Evolutionary conservation across 345 rosid genomes (phyloP).

Genomic region (Conringia planisiliqua): DNA sequence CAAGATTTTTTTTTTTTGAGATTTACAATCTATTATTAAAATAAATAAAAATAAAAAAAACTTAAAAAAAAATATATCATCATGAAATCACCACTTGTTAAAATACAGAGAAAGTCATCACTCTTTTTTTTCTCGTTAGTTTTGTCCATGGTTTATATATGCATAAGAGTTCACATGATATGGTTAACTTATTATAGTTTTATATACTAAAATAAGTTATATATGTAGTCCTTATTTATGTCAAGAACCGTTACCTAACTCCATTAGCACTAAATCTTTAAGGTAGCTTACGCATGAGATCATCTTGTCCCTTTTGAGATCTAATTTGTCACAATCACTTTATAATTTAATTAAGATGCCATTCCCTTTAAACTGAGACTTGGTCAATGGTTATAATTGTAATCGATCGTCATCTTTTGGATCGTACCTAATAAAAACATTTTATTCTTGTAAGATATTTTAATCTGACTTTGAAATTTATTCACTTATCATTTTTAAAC

Average conservation of each 20-base stretch:
- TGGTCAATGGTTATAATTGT: conserved; percentile 6
- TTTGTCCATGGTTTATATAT: neutral
- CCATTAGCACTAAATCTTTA: conserved; percentile 8
- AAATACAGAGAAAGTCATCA: too few species aligned
- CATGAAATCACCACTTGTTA: too few species aligned
- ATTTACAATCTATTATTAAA: too few species aligned
- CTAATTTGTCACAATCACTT: conserved; percentile 26
- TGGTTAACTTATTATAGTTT: neutral
- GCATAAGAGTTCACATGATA: neutral
- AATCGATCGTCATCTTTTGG: conserved; percentile 11
- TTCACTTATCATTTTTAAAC: neutral
- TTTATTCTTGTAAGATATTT: neutral
- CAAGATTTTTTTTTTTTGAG: too few species aligned
- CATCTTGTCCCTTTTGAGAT: conserved; percentile 27
- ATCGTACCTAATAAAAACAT: neutral
- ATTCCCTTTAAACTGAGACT: neutral
- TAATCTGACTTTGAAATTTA: neutral
- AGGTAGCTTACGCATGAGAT: conserved; percentile 26
- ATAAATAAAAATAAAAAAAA: too few species aligned
- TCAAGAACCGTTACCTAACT: conserved; percentile 22
- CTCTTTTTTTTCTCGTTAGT: too few species aligned
- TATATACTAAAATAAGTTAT: neutral
- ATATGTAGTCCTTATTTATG: neutral
- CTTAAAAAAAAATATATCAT: too few species aligned
- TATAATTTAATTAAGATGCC: neutral